Percentiles rank a stretch among this genome's conserved stretches.
Evolutionary conservation across 805 yeast genomes (phyloP).

Genomic region (Kuraishia floccosa): DNA sequence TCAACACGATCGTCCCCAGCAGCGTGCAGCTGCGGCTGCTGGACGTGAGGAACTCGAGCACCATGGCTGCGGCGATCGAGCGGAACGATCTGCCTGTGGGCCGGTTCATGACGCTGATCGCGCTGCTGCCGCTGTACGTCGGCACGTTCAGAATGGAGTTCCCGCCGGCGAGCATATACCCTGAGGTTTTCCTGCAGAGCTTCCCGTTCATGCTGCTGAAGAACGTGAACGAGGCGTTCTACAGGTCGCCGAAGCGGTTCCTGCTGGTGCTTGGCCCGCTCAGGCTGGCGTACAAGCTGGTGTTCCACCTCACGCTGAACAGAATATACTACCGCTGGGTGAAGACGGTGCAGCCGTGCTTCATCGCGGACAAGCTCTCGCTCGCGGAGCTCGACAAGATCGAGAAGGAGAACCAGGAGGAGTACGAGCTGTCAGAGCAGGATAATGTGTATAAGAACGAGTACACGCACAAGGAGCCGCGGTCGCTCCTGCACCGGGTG

Average conservation of each 20-base stretch:
- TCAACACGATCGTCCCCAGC: slow-evolving; percentile 16
- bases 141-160: slow-evolving; percentile 10
- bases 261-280: slow-evolving; percentile 6
- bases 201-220: slow-evolving; percentile 12
- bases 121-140: slow-evolving; percentile 19
- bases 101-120: slow-evolving; percentile 11
- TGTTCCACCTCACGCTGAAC: slow-evolving; percentile 15
- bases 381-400: slow-evolving; percentile 17
- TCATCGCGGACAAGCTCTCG: slow-evolving; percentile 20
- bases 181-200: slow-evolving; percentile 9
- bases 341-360: slow-evolving; percentile 19
- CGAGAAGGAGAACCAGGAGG: slow-evolving; percentile 18
- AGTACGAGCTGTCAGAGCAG: slow-evolving; percentile 4
- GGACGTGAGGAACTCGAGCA: slow-evolving; percentile 8
- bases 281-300: slow-evolving; percentile 6
- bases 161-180: slow-evolving; percentile 6
- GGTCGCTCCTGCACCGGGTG: not conserved
- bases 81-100: slow-evolving; percentile 10
- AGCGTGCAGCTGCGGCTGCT: slow-evolving; percentile 19
- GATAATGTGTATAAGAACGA: not conserved
- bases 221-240: not conserved
- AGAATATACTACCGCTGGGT: slow-evolving; percentile 23
- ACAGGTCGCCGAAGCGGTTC: slow-evolving; percentile 6
- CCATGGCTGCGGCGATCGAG: slow-evolving; percentile 9
- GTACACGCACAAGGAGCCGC: not conserved